Base-by-base conservation (phyloP, 1,139 yeast species). In the Hansenula sp. region DNA sequence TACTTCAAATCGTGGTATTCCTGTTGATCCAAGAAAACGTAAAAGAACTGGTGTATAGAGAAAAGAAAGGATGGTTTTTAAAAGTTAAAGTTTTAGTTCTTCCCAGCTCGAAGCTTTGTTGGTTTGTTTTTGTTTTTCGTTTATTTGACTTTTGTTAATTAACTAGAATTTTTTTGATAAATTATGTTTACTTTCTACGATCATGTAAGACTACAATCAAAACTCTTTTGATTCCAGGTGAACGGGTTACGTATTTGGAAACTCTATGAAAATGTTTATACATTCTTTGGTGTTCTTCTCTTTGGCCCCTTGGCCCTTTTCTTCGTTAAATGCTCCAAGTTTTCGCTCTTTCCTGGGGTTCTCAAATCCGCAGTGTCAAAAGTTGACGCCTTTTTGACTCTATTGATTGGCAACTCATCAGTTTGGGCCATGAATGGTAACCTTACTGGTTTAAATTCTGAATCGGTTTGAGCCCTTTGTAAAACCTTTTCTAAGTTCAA, bases 261-360 rank as follows among this genome's bases (percentile, higher is more conserved):
- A n/a, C n/a, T n/a, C n/a, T n/a, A n/a, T n/a, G n/a, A n/a, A n/a
- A n/a, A 13, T 19, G 7, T 34, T 30, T 33, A 33, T 10, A 44
- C 24, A 15, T 38, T 38, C 19, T 69, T 73, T 0, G 95, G 95
- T 33, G 81, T 71, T 50, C 85, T 72, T 57, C 96, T 70, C 59
- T 76, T 82, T 3, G 96, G 96, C 0, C 96, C 96, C 54, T 74
- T 80, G 5, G 90, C 68, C 49, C 96, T 70, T 1, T 66, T 54
- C 59, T 84, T 86, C 38, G 76, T 84, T 11, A 77, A 66, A 57
- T 86, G 94, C 0, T 66, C 68, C 46, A 84, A 65, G 43, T 70
- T 67, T 6, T 52, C 47, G 13, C 49, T 41, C 4, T 41, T 44
- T 0, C 43, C 15, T 16, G n/a, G n/a, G n/a, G 27, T 49, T 9